Evolutionary conservation across 345 rosid genomes (phyloP), one percentile per base, ranked within the genome.

Genomic region (Hevea brasiliensis): DNA sequence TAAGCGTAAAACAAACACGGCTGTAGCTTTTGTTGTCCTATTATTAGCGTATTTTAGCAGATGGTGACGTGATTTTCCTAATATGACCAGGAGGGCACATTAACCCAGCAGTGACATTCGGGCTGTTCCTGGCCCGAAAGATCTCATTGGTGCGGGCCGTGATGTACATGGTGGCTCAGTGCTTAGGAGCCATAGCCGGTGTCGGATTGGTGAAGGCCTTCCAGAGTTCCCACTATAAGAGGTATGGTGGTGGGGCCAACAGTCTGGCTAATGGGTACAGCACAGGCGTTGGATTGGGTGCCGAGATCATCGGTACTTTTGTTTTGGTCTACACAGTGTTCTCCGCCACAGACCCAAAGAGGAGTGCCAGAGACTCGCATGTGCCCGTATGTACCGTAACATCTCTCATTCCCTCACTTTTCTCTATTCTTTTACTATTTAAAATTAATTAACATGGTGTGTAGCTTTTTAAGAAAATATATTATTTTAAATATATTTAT

Each of bases 21-120:
- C n/a, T n/a, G n/a, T n/a, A n/a, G n/a, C n/a, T n/a, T n/a, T n/a
- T n/a, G n/a, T n/a, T n/a, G n/a, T n/a, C n/a, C n/a, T n/a, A 17
- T 18, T 5, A n/a, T 1, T 5, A 1, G 76, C 29, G 64, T 24
- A 27, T 6, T 27, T 67, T 67, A 67, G 71, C 37, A 42, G 1
- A 24, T 11, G 11, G 17, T 45, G 23, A 40, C 50, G 37, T 0
- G 27, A 15, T 24, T 1, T 12, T 41, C 23, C 44, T 48, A 68
- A 7, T 15, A 26, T 73, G 24, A 40, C 32, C 85, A 92, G 93
- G 93, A 41, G 95, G 95, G 41, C 97, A 89, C 77, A 87, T 93
- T 13, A 93, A 91, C 82, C 97, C 98, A 0, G 98, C 97, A 8
- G 98, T 91, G 80, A 93, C 98, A 21, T 88, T 93, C 37, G 91